Evolutionary conservation across 129 eudicot genomes (phyloP), one percentile per base, ranked within the genome.

Genomic region (Helianthus annuus): DNA sequence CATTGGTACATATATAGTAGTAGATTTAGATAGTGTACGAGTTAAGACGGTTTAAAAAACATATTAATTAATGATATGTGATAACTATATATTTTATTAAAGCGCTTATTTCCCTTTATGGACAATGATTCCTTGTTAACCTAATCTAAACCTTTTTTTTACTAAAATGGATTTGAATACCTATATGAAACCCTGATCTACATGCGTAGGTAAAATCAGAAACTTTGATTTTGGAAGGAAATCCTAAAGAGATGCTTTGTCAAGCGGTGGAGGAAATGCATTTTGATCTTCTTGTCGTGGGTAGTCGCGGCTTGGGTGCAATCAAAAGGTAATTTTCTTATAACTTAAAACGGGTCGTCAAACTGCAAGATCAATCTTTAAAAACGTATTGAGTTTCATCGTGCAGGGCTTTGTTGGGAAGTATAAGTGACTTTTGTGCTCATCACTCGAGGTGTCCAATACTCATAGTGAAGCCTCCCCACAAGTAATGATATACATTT

Each of bases 271-370:
- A 88, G 22, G 69, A 88, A 56, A 77, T 69, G 84, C 84, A 82
- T 62, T 69, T 75, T 10, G 80, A 88, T 78, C 86, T 88, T 52
- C 79, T 88, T 5, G 88, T 85, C 40, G 84, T 88, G 0, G 90
- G 95, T 57, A 85, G 90, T 48, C 95, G 95, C 4, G 95, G 95
- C 9, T 81, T 85, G 7, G 84, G 95, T 36, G 76, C 55, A 5
- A 75, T 88, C 49, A 82, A 85, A 82, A 85, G 95, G 95, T 88
- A 55, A 71, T 0, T 2, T n/a, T 15, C 48, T 72, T 3, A 49
- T 16, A 9, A 54, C 4, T 22, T 16, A 42, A 40, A 42, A 0
- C 7, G 8, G 19, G 19, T 17, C 60, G 29, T 17, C 9, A 11
- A 22, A 32, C 11, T 29, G 16, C 48, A 63, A 13, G 13, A 42